phyloP scores from a whole-genome alignment of 2,329 filamentous ascomycete genomes.

The Thielaviopsis cerberus region DNA sequence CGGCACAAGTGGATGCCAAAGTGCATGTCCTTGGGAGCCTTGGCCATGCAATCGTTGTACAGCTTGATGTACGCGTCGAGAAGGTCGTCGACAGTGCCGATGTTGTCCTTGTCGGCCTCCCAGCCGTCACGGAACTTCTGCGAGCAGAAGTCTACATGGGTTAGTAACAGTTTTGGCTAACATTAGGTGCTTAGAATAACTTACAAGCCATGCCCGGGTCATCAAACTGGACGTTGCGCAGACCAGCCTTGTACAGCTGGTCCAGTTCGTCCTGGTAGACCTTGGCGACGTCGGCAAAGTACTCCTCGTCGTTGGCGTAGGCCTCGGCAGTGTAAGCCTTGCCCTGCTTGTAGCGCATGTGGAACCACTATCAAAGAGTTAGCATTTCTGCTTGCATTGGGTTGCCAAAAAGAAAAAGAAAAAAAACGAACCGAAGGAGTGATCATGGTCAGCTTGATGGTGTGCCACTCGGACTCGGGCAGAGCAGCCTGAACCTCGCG shows the following conservation, averaged over 20 bases:
- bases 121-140: slow-evolving; percentile 53
- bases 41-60: slow-evolving; percentile 51
- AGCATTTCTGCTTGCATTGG: background rate
- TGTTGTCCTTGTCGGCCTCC: slow-evolving; percentile 48
- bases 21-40: slow-evolving; percentile 46
- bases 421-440: slow-evolving; percentile 22
- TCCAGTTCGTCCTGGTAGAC: slow-evolving; percentile 46
- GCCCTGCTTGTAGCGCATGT: slow-evolving; percentile 17
- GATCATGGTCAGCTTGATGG: slow-evolving; percentile 37
- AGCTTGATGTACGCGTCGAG: slow-evolving; percentile 53
- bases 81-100: slow-evolving; percentile 43
- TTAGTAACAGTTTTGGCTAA: slow-evolving; percentile 6
- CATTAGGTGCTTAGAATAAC: slow-evolving; percentile 14
- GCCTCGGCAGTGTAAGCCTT: slow-evolving; percentile 15
- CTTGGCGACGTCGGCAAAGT: slow-evolving; percentile 46
- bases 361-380: slow-evolving; percentile 15
- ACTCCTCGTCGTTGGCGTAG: slow-evolving; percentile 26
- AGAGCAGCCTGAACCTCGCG: slow-evolving; percentile 27
- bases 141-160: slow-evolving; percentile 48
- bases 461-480: slow-evolving; percentile 28
- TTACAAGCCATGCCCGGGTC: slow-evolving; percentile 49
- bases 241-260: slow-evolving; percentile 41
- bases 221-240: slow-evolving; percentile 49
- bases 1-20: slow-evolving; percentile 47
- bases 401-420: slow-evolving; percentile 20